These are phyloP conservation scores for Phycomyces blakesleeanus DNA, from an alignment of 192 early-diverging fungal genomes.

Conservation along the genomic window DNA sequence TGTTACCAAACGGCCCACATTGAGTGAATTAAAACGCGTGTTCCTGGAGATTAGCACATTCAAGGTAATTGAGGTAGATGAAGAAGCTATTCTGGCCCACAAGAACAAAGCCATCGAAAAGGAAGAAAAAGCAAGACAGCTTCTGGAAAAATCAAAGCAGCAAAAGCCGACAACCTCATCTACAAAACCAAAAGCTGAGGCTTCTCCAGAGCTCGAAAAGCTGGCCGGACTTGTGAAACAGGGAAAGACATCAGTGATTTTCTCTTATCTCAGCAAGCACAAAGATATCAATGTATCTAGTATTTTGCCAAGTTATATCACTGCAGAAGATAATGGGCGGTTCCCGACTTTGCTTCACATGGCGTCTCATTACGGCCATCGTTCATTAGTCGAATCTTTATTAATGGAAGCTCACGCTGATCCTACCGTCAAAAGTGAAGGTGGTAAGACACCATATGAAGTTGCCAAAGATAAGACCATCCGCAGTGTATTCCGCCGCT, in stretches of 20 bases:
- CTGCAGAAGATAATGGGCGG: slow-evolving; percentile 38
- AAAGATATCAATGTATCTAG: slow-evolving; percentile 36
- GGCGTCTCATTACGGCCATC: slow-evolving; percentile 58
- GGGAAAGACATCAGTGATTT: slow-evolving; percentile 58
- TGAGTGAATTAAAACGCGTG: slow-evolving; percentile 64
- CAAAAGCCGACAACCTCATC: background rate
- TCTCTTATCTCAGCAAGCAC: slow-evolving; percentile 50
- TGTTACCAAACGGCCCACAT: slow-evolving; percentile 70
- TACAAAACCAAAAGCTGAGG: slow-evolving; percentile 15
- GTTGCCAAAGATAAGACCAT: slow-evolving; percentile 65
- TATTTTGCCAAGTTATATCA: slow-evolving; percentile 23
- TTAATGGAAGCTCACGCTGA: slow-evolving; percentile 75
- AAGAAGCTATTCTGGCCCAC: slow-evolving; percentile 20
- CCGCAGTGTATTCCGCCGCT: slow-evolving; percentile 71
- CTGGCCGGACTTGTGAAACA: slow-evolving; percentile 54
- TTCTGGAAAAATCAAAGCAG: slow-evolving; percentile 10
- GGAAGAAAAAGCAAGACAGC: slow-evolving; percentile 11
- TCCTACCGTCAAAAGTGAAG: slow-evolving; percentile 50
- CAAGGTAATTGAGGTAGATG: slow-evolving; percentile 45
- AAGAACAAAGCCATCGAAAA: slow-evolving; percentile 17
- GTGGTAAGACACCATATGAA: slow-evolving; percentile 60
- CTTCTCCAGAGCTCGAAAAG: slow-evolving; percentile 44
- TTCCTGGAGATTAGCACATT: slow-evolving; percentile 61
- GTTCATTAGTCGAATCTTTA: slow-evolving; percentile 51
- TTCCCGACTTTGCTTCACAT: slow-evolving; percentile 73